Evolutionary conservation across 768 basidiomycete genomes (phyloP), one percentile per base, ranked within the genome.

Genomic region (Russula lepida): DNA sequence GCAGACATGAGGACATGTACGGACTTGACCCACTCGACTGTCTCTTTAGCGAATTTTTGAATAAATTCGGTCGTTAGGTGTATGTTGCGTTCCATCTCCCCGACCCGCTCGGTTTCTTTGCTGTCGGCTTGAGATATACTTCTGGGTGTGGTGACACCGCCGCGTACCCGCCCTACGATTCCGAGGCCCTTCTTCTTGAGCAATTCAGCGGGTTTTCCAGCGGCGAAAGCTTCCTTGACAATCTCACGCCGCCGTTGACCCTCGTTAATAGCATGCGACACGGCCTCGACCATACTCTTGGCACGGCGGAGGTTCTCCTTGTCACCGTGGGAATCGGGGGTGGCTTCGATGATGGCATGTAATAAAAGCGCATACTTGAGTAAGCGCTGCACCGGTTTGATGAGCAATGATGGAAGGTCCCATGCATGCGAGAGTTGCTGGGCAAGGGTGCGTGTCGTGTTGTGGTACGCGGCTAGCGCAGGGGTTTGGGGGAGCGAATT

Each of bases 361-460:
- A 99, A 82, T 30, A 99, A 81, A 9, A 98, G 81, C 0, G 91
- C 84, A 69, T 99, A 99, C 71, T 98, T 98, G 65, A 98, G 84
- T 57, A 98, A 80, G 17, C 95, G 85, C 69, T 98, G 97, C 4
- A 99, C 92, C 35, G 97, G 97, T 73, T 98, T 98, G 73, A 99
- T 98, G 62, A 99, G 86, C 41, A 98, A 81, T 0, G 92, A 93
- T 6, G 91, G 79, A 28, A 99, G 83, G 71, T 99, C 95, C 87
- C 92, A 94, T 3, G 92, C 89, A 68, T 92, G 86, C 0, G 91
- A 89, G 13, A 89, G 79, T 25, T 82, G 80, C 2, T 84, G 81
- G 1, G 89, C 86, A 39, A 88, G 77, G 12, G 76, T 78, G 60
- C 82, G 81, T 19, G 88, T 88, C 37, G 84, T 82, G 11, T 79